Evolutionary conservation across 768 basidiomycete species (phyloP).

Genomic region (Sporobolomyces pararoseus): DNA sequence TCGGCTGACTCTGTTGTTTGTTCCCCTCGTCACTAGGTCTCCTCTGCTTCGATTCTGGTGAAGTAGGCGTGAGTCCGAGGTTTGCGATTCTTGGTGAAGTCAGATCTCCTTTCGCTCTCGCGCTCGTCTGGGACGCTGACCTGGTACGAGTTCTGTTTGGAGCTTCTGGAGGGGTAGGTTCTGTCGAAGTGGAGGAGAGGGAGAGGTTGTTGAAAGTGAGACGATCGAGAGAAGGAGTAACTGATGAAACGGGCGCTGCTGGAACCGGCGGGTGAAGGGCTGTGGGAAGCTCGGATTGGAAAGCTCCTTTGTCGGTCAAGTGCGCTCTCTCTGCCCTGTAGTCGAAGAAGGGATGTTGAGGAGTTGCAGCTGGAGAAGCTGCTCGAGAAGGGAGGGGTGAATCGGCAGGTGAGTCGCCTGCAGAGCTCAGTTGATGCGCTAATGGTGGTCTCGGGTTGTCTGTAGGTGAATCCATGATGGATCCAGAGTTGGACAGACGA

Average conservation of each 20-base stretch:
- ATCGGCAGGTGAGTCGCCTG: not conserved
- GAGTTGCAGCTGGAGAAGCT: not conserved
- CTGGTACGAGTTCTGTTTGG: not conserved
- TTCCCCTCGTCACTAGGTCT: not conserved
- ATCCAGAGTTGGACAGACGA: too few relatives aligned
- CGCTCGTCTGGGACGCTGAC: slow-evolving; percentile 14
- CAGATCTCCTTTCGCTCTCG: slow-evolving; percentile 19
- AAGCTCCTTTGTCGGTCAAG: slow-evolving; percentile 28
- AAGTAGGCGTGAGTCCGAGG: slow-evolving; percentile 11
- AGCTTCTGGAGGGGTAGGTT: not conserved
- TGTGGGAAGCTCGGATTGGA: slow-evolving; percentile 32
- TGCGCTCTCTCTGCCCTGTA: slow-evolving; percentile 32
- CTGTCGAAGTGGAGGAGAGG: not conserved
- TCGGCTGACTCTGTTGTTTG: not conserved
- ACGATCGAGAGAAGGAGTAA: slow-evolving; percentile 23
- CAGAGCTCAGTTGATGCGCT: slow-evolving; percentile 3
- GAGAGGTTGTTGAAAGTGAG: slow-evolving; percentile 14
- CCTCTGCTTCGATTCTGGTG: not conserved
- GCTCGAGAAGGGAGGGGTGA: slow-evolving; percentile 8
- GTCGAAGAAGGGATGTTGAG: slow-evolving; percentile 17
- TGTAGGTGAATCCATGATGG: slow-evolving; percentile 3
- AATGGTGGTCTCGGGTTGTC: slow-evolving; percentile 1
- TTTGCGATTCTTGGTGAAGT: slow-evolving; percentile 35
- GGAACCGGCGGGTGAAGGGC: slow-evolving; percentile 10
- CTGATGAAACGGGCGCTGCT: not conserved